These are phyloP conservation scores for Rhodotorula graminis DNA, from an alignment of 768 basidiomycete genomes.

Conservation along the genomic window DNA sequence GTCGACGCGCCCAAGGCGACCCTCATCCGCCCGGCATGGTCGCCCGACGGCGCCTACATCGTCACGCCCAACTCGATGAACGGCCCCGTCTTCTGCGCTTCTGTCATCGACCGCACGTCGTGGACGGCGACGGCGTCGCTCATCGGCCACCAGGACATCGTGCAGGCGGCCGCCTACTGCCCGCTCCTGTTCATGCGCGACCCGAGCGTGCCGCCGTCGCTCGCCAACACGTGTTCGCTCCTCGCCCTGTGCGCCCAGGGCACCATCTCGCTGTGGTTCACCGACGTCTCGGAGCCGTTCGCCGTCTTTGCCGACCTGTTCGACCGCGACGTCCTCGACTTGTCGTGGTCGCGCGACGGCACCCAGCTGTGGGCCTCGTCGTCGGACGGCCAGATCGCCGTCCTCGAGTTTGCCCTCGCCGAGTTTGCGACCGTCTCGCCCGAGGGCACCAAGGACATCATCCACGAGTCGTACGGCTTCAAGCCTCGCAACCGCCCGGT, in stretches of 20 bases:
- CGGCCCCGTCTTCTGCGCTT: constrained; percentile 95
- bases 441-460: constrained; percentile 59
- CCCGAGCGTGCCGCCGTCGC: not conserved
- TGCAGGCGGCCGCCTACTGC: constrained; percentile 49
- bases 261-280: constrained; percentile 93
- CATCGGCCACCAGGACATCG: constrained; percentile 94
- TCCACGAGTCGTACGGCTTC: constrained; percentile 26
- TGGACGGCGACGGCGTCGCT: constrained; percentile 91
- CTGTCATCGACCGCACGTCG: constrained; percentile 74
- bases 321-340: constrained; percentile 87
- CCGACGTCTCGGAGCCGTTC: constrained; percentile 79
- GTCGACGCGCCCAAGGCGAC: constrained; percentile 92
- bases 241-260: constrained; percentile 90
- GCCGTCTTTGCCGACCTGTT: constrained; percentile 93
- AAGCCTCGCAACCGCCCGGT: constrained; percentile 5
- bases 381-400: constrained; percentile 89
- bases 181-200: constrained; percentile 7
- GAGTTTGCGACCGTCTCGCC: constrained; percentile 46
- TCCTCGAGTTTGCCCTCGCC: constrained; percentile 66
- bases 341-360: constrained; percentile 94
- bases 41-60: constrained; percentile 96
- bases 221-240: constrained; percentile 59
- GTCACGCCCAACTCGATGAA: constrained; percentile 97
- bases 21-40: constrained; percentile 62
- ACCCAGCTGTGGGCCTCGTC: constrained; percentile 88